Conservation (phyloP, 2,329 filamentous ascomycete species). For the Sphaerulina musiva region DNA sequence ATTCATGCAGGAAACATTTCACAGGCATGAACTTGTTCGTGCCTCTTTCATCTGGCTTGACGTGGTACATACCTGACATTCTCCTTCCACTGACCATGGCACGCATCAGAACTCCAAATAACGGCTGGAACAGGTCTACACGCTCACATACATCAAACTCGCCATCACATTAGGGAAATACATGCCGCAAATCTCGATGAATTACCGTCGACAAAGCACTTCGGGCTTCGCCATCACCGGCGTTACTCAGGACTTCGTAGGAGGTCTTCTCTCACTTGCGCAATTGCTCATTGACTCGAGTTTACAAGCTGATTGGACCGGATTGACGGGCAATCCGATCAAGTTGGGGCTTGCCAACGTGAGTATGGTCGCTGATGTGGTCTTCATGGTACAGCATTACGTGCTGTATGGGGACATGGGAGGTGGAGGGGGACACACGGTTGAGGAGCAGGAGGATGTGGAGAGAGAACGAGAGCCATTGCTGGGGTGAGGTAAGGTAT, state of each 20-base stretch:
- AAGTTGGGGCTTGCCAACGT: slow-evolving; percentile 83
- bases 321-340: slow-evolving; percentile 82
- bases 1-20: neutral
- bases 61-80: neutral
- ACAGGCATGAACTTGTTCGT: neutral
- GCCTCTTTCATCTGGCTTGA: neutral
- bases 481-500: no score
- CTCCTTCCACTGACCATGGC: no score
- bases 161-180: slow-evolving; percentile 87
- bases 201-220: slow-evolving; percentile 79
- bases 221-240: slow-evolving; percentile 62
- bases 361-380: slow-evolving; percentile 72
- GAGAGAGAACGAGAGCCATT: no score
- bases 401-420: neutral
- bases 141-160: slow-evolving; percentile 81
- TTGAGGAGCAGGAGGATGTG: no score
- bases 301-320: slow-evolving; percentile 78
- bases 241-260: slow-evolving; percentile 74
- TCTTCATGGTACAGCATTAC: slow-evolving; percentile 68
- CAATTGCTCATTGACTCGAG: slow-evolving; percentile 83
- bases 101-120: no score
- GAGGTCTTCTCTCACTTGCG: slow-evolving; percentile 70
- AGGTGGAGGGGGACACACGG: no score
- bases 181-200: slow-evolving; percentile 74
- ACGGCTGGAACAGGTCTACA: slow-evolving; percentile 41